phyloP scores from a whole-genome alignment of 192 early-diverging fungal genomes.

The Haplosporangium gracile region DNA sequence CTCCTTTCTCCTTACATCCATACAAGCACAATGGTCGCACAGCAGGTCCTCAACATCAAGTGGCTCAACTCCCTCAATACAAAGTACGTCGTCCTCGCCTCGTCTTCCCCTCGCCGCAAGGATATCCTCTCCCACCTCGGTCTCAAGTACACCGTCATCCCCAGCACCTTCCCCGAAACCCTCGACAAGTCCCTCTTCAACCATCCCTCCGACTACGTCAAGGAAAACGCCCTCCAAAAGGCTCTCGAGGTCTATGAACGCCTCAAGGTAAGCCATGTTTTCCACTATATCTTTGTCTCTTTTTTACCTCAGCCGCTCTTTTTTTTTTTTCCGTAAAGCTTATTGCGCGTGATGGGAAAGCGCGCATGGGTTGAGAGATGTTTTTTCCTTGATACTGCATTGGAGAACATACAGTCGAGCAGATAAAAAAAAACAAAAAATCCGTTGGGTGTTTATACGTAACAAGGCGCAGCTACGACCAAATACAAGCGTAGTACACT shows the following conservation, averaged over 20 bases:
- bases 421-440: background rate
- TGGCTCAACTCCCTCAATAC: conserved; percentile 54
- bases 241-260: conserved; percentile 75
- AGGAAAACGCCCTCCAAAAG: conserved; percentile 78
- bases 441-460: background rate
- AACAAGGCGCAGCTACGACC: background rate
- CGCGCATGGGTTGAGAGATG: too few species aligned
- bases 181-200: conserved; percentile 76
- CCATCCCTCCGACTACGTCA: conserved; percentile 75
- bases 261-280: conserved; percentile 51
- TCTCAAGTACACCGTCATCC: conserved; percentile 71
- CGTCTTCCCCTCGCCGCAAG: conserved; percentile 83
- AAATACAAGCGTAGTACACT: background rate
- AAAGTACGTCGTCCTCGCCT: conserved; percentile 79
- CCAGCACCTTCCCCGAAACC: conserved; percentile 84
- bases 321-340: background rate
- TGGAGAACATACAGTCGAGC: too few species aligned
- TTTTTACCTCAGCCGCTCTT: background rate
- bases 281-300: background rate
- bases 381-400: background rate
- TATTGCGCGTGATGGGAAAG: background rate
- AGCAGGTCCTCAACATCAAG: conserved; percentile 40
- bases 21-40: conserved; percentile 21
- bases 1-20: background rate
- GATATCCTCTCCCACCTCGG: conserved; percentile 77